phyloP scores from a whole-genome alignment of 2,329 filamentous ascomycete genomes.

The Coniosporium tulheliwenetii region DNA sequence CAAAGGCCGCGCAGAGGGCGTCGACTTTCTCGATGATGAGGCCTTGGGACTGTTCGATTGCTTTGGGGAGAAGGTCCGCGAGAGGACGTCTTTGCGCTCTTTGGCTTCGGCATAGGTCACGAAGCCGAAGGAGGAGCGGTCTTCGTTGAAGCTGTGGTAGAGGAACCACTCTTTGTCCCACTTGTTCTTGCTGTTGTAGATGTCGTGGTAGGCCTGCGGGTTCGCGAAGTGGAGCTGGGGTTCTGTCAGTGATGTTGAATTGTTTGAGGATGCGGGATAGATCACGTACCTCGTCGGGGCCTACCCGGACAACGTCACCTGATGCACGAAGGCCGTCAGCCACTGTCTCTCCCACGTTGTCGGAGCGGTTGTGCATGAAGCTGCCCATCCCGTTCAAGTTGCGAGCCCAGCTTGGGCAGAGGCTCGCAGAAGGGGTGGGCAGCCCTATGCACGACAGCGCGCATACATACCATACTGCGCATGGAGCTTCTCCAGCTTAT shows the following conservation, averaged over 20 bases:
- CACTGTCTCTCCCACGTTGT: too few species aligned
- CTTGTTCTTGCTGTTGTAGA: conserved; percentile 24
- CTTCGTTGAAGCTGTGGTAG: conserved; percentile 24
- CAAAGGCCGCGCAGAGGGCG: conserved; percentile 15
- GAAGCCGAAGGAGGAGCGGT: conserved; percentile 27
- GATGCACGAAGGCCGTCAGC: background rate
- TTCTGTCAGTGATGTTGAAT: background rate
- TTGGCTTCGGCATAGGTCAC: conserved; percentile 23
- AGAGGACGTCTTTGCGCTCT: conserved; percentile 24
- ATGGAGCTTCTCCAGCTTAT: conserved; percentile 12
- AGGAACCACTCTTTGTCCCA: conserved; percentile 26
- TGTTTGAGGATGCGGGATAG: background rate
- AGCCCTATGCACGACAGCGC: too few species aligned
- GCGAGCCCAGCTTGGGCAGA: too few species aligned
- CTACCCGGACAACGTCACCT: conserved; percentile 13
- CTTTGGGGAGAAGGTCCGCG: conserved; percentile 24
- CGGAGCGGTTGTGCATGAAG: too few species aligned
- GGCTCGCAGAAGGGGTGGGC: too few species aligned
- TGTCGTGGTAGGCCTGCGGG: conserved; percentile 25
- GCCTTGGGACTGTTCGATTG: conserved; percentile 19
- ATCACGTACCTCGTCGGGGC: conserved; percentile 12
- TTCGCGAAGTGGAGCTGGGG: conserved; percentile 25
- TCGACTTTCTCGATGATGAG: conserved; percentile 21
- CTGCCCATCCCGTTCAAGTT: too few species aligned
- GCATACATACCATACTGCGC: conserved; percentile 9